Conservation (phyloP, 2,329 filamentous ascomycete genomes). For the Byssochlamys sp. region DNA sequence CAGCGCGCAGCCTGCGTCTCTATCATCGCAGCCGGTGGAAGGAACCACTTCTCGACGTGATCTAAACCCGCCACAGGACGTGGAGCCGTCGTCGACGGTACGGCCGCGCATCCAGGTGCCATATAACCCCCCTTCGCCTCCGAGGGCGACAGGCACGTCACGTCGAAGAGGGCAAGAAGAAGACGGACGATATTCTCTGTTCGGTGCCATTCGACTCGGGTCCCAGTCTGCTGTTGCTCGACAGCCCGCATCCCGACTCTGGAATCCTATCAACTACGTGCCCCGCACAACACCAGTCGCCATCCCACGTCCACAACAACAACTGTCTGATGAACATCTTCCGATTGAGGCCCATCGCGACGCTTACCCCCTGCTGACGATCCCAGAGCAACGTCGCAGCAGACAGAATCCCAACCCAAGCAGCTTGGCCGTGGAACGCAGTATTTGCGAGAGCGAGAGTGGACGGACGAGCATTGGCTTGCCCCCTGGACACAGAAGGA, state of each 20-base stretch:
- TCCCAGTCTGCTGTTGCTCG: slow-evolving; percentile 10
- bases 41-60: slow-evolving; percentile 6
- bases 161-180: background rate
- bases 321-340: slow-evolving; percentile 24
- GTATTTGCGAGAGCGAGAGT: slow-evolving; percentile 37
- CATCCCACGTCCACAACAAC: slow-evolving; percentile 23
- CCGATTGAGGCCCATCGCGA: slow-evolving; percentile 32
- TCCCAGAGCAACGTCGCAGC: slow-evolving; percentile 49
- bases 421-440: slow-evolving; percentile 41
- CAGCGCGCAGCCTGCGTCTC: slow-evolving; percentile 11
- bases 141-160: slow-evolving; percentile 3
- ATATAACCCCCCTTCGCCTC: slow-evolving; percentile 8
- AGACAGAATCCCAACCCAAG: slow-evolving; percentile 39
- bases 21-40: slow-evolving; percentile 34
- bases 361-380: slow-evolving; percentile 47
- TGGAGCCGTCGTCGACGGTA: slow-evolving; percentile 1
- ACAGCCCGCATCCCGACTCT: slow-evolving; percentile 44
- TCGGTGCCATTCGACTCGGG: slow-evolving; percentile 7
- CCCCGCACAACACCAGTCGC: slow-evolving; percentile 44
- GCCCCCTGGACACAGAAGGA: slow-evolving; percentile 35
- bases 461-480: slow-evolving; percentile 45
- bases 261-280: slow-evolving; percentile 54
- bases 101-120: slow-evolving; percentile 2
- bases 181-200: slow-evolving; percentile 6
- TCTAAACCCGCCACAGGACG: background rate